A percentile compares a stretch with the other conserved stretches of the same genome.
Conservation (phyloP, 306 rosid genomes). For the Sicyos baderoa region DNA sequence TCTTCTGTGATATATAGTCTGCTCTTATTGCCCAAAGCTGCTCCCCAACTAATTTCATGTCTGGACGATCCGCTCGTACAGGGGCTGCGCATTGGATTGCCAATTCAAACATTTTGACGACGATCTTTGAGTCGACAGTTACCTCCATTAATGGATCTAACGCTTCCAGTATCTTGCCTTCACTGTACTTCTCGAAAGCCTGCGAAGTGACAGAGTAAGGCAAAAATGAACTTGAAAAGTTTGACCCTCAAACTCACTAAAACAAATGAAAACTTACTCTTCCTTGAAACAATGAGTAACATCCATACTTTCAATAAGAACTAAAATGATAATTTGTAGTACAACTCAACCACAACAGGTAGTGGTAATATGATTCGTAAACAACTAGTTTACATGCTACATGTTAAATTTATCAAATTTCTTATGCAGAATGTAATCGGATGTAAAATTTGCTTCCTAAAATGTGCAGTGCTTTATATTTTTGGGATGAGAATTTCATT, state of each 20-base stretch:
- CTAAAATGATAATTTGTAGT: background rate
- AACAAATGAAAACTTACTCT: background rate
- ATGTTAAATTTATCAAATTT: background rate
- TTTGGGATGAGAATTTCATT: no score
- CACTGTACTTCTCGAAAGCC: slow-evolving; percentile 67
- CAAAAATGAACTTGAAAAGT: background rate
- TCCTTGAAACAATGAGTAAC: background rate
- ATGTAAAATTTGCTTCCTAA: background rate
- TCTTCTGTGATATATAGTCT: slow-evolving; percentile 43
- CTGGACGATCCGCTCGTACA: slow-evolving; percentile 61
- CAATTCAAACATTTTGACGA: slow-evolving; percentile 55
- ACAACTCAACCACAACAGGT: background rate
- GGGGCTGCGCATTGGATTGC: slow-evolving; percentile 90
- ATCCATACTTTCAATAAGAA: background rate
- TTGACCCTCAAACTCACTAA: background rate
- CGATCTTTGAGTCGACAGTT: slow-evolving; percentile 43
- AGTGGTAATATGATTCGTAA: background rate
- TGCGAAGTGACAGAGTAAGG: slow-evolving; percentile 22
- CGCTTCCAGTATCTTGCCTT: slow-evolving; percentile 43
- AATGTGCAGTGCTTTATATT: no score
- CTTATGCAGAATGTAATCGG: background rate
- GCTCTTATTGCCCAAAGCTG: slow-evolving; percentile 85
- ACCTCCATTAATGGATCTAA: slow-evolving; percentile 70
- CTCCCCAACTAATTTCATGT: slow-evolving; percentile 82
- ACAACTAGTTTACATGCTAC: background rate